phyloP scores from a whole-genome alignment of 306 rosid species.

The Dalbergia oliveri region DNA sequence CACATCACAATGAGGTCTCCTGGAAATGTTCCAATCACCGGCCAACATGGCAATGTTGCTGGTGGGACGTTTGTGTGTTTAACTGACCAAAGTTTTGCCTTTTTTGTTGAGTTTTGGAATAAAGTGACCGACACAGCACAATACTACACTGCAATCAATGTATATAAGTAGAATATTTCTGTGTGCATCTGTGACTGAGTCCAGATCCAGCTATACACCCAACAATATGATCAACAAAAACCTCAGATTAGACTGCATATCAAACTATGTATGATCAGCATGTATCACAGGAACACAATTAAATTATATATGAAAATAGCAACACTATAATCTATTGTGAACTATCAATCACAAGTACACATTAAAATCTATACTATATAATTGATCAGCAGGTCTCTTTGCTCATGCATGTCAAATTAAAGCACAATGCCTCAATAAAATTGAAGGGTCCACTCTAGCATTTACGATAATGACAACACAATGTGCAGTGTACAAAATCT shows the following conservation, averaged over 20 bases:
- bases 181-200: neutral
- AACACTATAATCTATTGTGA: too few species aligned
- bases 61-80: neutral
- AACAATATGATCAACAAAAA: neutral
- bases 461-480: constrained; percentile 2
- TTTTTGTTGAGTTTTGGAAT: constrained; percentile 31
- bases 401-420: neutral
- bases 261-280: too few species aligned
- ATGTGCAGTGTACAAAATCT: neutral
- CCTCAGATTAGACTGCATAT: too few species aligned
- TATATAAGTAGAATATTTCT: neutral
- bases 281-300: neutral
- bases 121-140: constrained; percentile 38
- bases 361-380: neutral
- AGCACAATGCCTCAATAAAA: too few species aligned
- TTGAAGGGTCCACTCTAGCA: constrained; percentile 5
- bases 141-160: constrained; percentile 9
- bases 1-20: constrained; percentile 26
- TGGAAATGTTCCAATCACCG: neutral
- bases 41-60: neutral
- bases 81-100: constrained; percentile 33
- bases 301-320: too few species aligned
- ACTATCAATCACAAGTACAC: neutral
- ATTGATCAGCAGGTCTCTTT: neutral
- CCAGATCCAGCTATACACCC: neutral